phyloP scores from a whole-genome alignment of 495 filamentous ascomycete genomes.

The Clavariopsis aquatica region DNA sequence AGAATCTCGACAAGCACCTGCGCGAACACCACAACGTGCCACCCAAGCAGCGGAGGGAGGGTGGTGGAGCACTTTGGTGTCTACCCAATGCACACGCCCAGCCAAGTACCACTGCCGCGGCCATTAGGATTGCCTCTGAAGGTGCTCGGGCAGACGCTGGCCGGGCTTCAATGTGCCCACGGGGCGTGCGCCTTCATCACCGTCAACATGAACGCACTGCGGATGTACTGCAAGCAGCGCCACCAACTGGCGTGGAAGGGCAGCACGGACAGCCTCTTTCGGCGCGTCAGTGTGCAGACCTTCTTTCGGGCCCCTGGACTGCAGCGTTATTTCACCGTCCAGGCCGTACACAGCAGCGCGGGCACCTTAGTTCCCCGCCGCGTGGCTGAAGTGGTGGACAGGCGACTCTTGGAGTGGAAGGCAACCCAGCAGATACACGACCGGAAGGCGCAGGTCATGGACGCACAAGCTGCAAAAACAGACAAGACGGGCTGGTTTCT shows the following conservation, averaged over 20 bases:
- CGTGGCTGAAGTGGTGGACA: not conserved
- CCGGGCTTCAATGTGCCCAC: not conserved
- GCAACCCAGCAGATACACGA: slow-evolving; percentile 7
- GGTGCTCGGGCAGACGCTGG: not conserved
- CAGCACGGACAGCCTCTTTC: not conserved
- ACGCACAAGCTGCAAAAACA: slow-evolving; percentile 10
- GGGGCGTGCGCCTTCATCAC: slow-evolving; percentile 1
- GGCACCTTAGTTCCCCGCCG: not conserved
- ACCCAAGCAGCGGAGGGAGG: not conserved
- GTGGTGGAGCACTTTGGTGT: not conserved
- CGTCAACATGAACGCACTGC: not conserved
- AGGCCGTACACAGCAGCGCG: not conserved
- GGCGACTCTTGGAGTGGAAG: slow-evolving; percentile 8
- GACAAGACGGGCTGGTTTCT: slow-evolving; percentile 16
- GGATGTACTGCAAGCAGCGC: slow-evolving; percentile 1
- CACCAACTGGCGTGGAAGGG: not conserved
- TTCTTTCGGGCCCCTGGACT: slow-evolving; percentile 7
- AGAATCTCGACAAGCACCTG: slow-evolving; percentile 8
- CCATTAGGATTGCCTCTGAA: slow-evolving; percentile 10
- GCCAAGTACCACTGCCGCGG: not conserved
- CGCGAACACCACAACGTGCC: not conserved
- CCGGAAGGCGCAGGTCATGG: slow-evolving; percentile 7
- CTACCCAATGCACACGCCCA: not conserved
- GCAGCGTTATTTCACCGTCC: slow-evolving; percentile 14
- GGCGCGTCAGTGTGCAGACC: slow-evolving; percentile 5